Base-by-base conservation (phyloP, 257 asterid genomes). In the Leptodermis oblonga region DNA sequence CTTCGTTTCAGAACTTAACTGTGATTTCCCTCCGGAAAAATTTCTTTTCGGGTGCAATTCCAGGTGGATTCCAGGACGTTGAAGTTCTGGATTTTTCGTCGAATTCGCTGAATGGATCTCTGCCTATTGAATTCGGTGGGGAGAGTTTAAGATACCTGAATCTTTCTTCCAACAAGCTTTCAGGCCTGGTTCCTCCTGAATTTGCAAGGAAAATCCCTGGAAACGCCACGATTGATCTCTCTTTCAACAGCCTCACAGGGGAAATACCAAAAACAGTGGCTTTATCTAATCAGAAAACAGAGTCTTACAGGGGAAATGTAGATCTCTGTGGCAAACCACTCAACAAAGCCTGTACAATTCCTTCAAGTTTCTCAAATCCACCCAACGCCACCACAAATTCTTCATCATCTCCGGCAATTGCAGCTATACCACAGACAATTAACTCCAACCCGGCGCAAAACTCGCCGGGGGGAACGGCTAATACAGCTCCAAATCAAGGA, bases 311-410 rank as follows among this genome's bases (percentile, higher is more conserved):
- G 8, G 97, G 99, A 36, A 93, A 93, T 56, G 3, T 46, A 28
- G 83, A 79, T 28, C 92, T 93, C 12, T 93, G 99, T 48, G 99
- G 99, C 23, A 86, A 86, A 14, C 92, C 95, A 37, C 76, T 89
- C 64, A 79, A 80, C 74, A 88, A 81, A 43, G 89, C 85, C 0
- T 93, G 99, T 55, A 48, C 82, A 2, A 45, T 85, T 26, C 97
- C 99, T 68, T 90, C 97, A 26, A 79, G 87, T 34, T 67, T 85
- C 4, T 84, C 97, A 7, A 58, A 61, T n/a, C 95, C 95, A 12
- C 90, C 90, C 1, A 86, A 83, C 46, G 64, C 58, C 18, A 51
- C 87, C 0, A 25, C 77, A 11, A 90, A 84, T 59, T 68, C 80
- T 51, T 71, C 92, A 5, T 49, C n/a, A 52, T 15, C 96, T 30